Conservation (phyloP, 2,329 filamentous ascomycete species). For the Ilyonectria mors-panacis region DNA sequence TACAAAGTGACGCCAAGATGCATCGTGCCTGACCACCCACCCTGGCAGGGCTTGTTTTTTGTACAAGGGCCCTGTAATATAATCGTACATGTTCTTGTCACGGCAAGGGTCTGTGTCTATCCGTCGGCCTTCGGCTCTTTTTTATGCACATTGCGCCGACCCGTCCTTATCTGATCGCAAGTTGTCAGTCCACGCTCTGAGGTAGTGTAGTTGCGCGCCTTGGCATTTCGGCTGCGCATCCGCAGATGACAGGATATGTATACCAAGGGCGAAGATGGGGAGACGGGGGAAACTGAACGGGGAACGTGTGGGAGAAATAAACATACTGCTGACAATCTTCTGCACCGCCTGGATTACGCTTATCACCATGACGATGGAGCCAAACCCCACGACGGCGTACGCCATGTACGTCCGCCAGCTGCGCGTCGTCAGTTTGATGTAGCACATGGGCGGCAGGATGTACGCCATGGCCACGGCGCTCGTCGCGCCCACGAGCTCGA, state of each 20-base stretch:
- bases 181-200: slow-evolving; percentile 33
- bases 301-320: not conserved
- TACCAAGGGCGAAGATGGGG: not conserved
- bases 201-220: not conserved
- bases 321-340: slow-evolving; percentile 73
- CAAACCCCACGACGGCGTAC: slow-evolving; percentile 82
- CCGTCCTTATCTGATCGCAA: slow-evolving; percentile 43
- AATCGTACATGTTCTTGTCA: slow-evolving; percentile 25
- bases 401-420: slow-evolving; percentile 82
- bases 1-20: not conserved
- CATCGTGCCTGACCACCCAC: slow-evolving; percentile 30
- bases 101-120: slow-evolving; percentile 3
- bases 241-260: not conserved
- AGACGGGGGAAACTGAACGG: not conserved
- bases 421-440: slow-evolving; percentile 88
- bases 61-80: slow-evolving; percentile 28
- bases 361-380: slow-evolving; percentile 83
- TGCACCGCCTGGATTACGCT: slow-evolving; percentile 80
- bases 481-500: slow-evolving; percentile 96
- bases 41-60: not conserved
- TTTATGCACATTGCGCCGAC: slow-evolving; percentile 45
- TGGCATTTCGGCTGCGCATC: slow-evolving; percentile 10
- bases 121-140: slow-evolving; percentile 2
- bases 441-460: slow-evolving; percentile 94
- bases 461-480: slow-evolving; percentile 95